phyloP scores from a whole-genome alignment of 805 yeast species.

The Metschnikowia similis region DNA sequence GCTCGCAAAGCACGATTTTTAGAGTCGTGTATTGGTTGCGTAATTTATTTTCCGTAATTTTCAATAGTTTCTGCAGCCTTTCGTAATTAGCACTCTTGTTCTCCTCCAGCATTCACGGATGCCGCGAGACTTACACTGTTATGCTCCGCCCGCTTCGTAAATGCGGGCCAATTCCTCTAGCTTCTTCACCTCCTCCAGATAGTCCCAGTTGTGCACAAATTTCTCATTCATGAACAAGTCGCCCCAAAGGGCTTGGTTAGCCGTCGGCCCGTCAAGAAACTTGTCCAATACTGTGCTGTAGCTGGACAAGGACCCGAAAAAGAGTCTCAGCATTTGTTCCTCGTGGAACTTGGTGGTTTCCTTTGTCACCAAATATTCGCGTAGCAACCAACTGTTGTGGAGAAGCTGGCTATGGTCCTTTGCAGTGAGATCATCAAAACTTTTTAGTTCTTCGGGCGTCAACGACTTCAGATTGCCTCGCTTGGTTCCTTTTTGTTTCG shows the following conservation, averaged over 20 bases:
- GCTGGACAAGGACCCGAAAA: slow-evolving; percentile 1
- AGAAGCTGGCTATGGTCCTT: slow-evolving; percentile 26
- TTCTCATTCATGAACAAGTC: slow-evolving; percentile 26
- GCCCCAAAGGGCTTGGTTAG: slow-evolving; percentile 19
- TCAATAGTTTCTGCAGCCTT: too few relatives aligned
- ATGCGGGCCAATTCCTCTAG: slow-evolving; percentile 8
- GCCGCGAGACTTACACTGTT: not conserved
- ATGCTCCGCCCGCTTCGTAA: slow-evolving; percentile 1
- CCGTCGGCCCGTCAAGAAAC: slow-evolving; percentile 12
- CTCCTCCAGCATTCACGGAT: too few relatives aligned
- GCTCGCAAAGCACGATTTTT: not conserved
- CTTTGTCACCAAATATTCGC: slow-evolving; percentile 21
- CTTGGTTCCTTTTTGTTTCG: slow-evolving; percentile 4
- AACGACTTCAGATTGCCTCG: not conserved
- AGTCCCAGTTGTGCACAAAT: slow-evolving; percentile 22
- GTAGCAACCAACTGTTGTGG: slow-evolving; percentile 22
- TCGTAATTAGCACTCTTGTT: too few relatives aligned
- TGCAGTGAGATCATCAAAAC: slow-evolving; percentile 17
- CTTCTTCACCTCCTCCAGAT: slow-evolving; percentile 16
- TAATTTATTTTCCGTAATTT: too few relatives aligned
- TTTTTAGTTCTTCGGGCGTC: not conserved
- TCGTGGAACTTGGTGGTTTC: slow-evolving; percentile 27
- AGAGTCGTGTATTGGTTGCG: not conserved
- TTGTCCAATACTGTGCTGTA: not conserved
- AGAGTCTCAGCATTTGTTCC: slow-evolving; percentile 20